A percentile compares a stretch with the other conserved stretches of the same genome.
Conservation (phyloP, 306 rosid species). For the Corylus avellana region DNA sequence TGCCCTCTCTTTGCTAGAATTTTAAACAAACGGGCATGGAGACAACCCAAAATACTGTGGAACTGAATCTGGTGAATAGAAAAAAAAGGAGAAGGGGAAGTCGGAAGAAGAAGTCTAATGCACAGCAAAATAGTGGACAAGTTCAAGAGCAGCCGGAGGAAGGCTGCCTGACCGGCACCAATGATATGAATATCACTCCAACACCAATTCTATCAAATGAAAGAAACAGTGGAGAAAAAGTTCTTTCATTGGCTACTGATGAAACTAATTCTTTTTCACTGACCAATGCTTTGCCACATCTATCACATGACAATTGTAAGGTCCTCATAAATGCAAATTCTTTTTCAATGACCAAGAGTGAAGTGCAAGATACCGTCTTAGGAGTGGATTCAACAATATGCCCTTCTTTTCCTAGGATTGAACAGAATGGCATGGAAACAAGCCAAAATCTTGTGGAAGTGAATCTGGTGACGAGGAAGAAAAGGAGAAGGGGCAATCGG, state of each 20-base stretch:
- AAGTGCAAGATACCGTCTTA: slow-evolving; percentile 21
- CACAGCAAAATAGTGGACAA: slow-evolving; percentile 11
- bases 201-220: slow-evolving; percentile 22
- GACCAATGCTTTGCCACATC: neutral
- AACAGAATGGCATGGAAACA: slow-evolving; percentile 15
- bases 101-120: slow-evolving; percentile 26
- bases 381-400: slow-evolving; percentile 14
- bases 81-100: slow-evolving; percentile 23
- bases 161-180: slow-evolving; percentile 18
- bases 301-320: slow-evolving; percentile 7
- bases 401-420: slow-evolving; percentile 18
- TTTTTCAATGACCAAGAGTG: slow-evolving; percentile 24
- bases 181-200: slow-evolving; percentile 18
- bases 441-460: slow-evolving; percentile 14
- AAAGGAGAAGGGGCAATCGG: slow-evolving; percentile 23
- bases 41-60: slow-evolving; percentile 1
- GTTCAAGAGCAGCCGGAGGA: slow-evolving; percentile 30
- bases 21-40: slow-evolving; percentile 20
- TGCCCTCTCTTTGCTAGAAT: slow-evolving; percentile 19
- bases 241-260: slow-evolving; percentile 13
- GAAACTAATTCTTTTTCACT: neutral
- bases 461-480: slow-evolving; percentile 19
- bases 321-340: slow-evolving; percentile 6
- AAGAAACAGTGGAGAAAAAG: slow-evolving; percentile 7
- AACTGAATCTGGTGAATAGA: slow-evolving; percentile 18